phyloP scores from a whole-genome alignment of 176 grass and related monocot genomes.

The Rhynchospora tenuis region DNA sequence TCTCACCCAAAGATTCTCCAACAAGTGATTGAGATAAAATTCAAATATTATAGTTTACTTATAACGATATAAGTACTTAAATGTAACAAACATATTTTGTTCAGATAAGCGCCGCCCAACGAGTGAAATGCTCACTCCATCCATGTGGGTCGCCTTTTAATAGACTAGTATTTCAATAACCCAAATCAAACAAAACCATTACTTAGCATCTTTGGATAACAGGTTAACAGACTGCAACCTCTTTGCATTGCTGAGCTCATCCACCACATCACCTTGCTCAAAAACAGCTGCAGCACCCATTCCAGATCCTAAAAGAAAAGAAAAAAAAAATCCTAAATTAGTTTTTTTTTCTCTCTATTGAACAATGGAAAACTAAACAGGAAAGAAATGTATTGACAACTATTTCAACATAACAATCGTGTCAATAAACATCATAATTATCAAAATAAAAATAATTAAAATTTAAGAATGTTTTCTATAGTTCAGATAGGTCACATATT shows the following conservation, averaged over 20 bases:
- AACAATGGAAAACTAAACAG: background rate
- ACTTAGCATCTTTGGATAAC: constrained; percentile 43
- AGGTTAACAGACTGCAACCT: constrained; percentile 29
- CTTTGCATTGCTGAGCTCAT: constrained; percentile 71
- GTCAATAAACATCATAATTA: background rate
- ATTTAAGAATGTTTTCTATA: too few species aligned
- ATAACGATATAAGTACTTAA: too few species aligned
- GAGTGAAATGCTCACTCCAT: background rate
- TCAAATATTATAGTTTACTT: too few species aligned
- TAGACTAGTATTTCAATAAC: background rate
- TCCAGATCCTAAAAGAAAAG: constrained; percentile 54
- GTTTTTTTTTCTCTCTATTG: background rate
- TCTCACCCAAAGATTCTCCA: too few species aligned
- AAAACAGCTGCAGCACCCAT: constrained; percentile 97
- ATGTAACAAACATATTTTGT: background rate
- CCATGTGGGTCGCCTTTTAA: background rate
- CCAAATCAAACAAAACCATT: background rate
- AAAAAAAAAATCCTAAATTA: background rate
- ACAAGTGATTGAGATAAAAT: too few species aligned
- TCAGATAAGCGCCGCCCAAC: background rate
- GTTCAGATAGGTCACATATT: too few species aligned
- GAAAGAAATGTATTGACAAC: background rate
- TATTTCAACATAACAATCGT: background rate
- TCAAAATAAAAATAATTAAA: too few species aligned
- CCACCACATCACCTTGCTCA: constrained; percentile 67